Base-by-base conservation (phyloP, 169 alveolate genomes). In the Plasmodium relictum region DNA sequence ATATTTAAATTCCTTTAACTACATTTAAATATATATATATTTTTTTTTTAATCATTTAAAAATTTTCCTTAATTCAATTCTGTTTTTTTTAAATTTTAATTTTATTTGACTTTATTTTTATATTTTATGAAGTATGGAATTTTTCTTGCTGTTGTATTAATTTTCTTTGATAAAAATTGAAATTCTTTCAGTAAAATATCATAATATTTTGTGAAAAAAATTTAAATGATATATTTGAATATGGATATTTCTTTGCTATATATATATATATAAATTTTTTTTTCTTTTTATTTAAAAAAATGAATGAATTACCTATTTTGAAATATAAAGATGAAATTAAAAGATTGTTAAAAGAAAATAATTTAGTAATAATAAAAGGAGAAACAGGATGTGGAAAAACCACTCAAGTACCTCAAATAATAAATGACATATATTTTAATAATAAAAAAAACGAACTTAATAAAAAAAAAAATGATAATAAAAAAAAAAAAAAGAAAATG, bases 381-480 rank as follows among this genome's bases (percentile, higher is more conserved):
- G 99, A 97, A 74, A 97, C 99, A 14, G 99, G 99, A 0, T 97
- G 99, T 78, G 99, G 99, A 10, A 98, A 98, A 94, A 97, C 99
- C 7, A 98, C 99, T 4, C 98, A 98, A 92, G 95, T 97, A 71
- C 98, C 99, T 24, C 97, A 98, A 94, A 96, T 95, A 83, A 93
- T 98, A 45, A 72, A 93, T 63, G 95, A 96, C 54, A 93, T 95
- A 26, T 95, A 93, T 56, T 72, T 94, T 56, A 62, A 76, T 24
- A 62, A 76, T 26, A 58, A 65, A 26, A 20, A 37, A 10, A 26
- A 63, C 2, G 50, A 66, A 16, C 31, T 39, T 14, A 63, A 7
- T 8, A 42, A 48, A 70, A 31, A 61, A 0, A 20, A n/a, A 42
- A 68, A 52, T 16, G 50, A 44, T 24, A 52, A 59, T 3, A 37